Evolutionary conservation across 1,139 yeast species (phyloP).

Genomic region (Yamadazyma atmosphaerica): DNA sequence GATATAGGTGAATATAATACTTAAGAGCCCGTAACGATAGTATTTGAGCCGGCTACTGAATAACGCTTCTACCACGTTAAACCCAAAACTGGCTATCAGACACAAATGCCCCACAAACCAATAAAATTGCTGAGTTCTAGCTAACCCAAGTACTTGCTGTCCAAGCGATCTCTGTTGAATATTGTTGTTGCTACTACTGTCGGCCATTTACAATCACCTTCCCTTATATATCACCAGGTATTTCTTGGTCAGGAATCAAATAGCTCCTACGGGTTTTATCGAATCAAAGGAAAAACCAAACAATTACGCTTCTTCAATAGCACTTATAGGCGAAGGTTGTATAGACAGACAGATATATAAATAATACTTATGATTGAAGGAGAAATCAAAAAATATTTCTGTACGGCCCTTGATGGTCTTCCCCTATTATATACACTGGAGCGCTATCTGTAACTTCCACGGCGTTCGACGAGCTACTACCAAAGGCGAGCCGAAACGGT

Average conservation of each 20-base stretch:
- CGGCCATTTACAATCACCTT: constrained; percentile 1
- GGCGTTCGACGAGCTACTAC: constrained; percentile 2
- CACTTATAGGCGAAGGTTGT: no score
- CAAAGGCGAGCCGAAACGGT: not conserved
- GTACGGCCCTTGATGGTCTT: not conserved
- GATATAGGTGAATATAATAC: constrained; percentile 46
- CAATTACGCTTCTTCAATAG: no score
- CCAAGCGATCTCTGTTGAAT: constrained; percentile 5
- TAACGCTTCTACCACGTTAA: constrained; percentile 33
- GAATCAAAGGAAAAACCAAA: no score
- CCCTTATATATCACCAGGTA: no score
- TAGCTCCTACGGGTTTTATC: no score
- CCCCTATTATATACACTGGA: not conserved
- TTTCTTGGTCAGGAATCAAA: no score
- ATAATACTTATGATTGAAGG: no score
- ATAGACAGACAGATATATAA: no score
- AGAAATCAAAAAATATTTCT: not conserved
- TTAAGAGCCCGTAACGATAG: constrained; percentile 39
- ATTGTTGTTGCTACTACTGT: not conserved
- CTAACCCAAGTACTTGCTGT: constrained; percentile 16
- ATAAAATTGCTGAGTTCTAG: constrained; percentile 48
- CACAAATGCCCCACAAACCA: constrained; percentile 54
- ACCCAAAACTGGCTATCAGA: constrained; percentile 34
- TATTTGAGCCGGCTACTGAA: constrained; percentile 31
- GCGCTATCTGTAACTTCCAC: not conserved